phyloP scores from a whole-genome alignment of 352 stramenopile genomes.

The Phytopythium vexans region DNA sequence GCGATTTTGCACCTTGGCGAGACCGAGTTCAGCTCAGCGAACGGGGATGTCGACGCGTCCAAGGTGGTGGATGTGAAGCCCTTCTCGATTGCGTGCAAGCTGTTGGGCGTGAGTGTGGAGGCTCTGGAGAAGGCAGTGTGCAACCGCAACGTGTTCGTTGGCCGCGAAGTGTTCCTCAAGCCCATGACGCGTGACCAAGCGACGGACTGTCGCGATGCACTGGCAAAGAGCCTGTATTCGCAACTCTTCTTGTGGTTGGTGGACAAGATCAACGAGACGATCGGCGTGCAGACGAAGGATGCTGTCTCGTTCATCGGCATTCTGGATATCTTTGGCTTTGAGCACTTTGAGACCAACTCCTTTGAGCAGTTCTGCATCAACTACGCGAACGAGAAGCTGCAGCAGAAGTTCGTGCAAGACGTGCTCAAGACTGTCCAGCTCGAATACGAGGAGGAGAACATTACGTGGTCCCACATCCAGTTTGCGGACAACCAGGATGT shows the following conservation, averaged over 20 bases:
- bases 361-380: constrained; percentile 95
- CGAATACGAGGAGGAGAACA: constrained; percentile 91
- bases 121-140: constrained; percentile 69
- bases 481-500: constrained; percentile 91
- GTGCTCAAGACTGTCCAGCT: constrained; percentile 92
- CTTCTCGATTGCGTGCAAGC: constrained; percentile 51
- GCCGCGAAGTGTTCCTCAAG: constrained; percentile 75
- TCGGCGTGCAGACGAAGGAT: constrained; percentile 53
- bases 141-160: constrained; percentile 82
- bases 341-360: constrained; percentile 90
- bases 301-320: constrained; percentile 87
- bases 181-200: constrained; percentile 85
- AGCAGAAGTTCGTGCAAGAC: constrained; percentile 86
- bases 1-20: constrained; percentile 92
- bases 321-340: constrained; percentile 93
- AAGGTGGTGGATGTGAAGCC: constrained; percentile 53
- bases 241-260: constrained; percentile 97
- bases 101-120: constrained; percentile 54
- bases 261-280: constrained; percentile 91
- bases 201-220: constrained; percentile 87
- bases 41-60: constrained; percentile 79
- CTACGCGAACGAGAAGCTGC: constrained; percentile 91
- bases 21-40: constrained; percentile 72
- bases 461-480: constrained; percentile 88
- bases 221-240: constrained; percentile 94